These are phyloP conservation scores for Quercus berberidifolia DNA, from an alignment of 306 rosid genomes.

Conservation along the genomic window DNA sequence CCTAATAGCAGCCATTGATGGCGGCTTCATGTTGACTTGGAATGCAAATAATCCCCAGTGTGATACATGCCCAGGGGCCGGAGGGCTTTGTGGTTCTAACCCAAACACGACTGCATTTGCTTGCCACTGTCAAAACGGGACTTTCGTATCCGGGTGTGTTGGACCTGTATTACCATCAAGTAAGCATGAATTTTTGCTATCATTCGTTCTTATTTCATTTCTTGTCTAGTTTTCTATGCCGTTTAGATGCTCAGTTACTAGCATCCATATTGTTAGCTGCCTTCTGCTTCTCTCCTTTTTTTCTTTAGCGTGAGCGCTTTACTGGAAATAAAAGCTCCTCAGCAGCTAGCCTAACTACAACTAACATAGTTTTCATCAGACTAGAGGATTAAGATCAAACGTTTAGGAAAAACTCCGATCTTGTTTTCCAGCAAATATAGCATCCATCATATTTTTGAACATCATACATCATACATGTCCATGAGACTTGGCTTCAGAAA, in stretches of 20 bases:
- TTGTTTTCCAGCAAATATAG: background rate
- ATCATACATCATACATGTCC: background rate
- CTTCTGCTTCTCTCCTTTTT: no score
- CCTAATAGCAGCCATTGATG: no score
- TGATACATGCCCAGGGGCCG: slow-evolving; percentile 30
- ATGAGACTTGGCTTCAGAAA: background rate
- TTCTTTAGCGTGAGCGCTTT: background rate
- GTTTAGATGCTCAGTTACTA: background rate
- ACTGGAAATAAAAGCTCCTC: background rate
- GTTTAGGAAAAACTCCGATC: background rate
- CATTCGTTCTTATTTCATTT: background rate
- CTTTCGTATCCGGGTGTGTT: slow-evolving; percentile 27
- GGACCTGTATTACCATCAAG: background rate
- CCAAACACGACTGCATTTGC: slow-evolving; percentile 28
- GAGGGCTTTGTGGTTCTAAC: slow-evolving; percentile 50
- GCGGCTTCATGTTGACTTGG: slow-evolving; percentile 50
- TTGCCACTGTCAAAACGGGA: slow-evolving; percentile 48
- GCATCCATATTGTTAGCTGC: background rate
- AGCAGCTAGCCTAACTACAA: background rate
- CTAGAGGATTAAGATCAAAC: background rate
- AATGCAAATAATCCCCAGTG: slow-evolving; percentile 36
- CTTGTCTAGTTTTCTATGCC: background rate
- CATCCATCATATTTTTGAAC: no score
- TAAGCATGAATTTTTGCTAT: slow-evolving; percentile 5
- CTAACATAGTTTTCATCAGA: background rate